Evolutionary conservation across 2,329 filamentous ascomycete genomes (phyloP).

Genomic region (Sarocladium kiliense): DNA sequence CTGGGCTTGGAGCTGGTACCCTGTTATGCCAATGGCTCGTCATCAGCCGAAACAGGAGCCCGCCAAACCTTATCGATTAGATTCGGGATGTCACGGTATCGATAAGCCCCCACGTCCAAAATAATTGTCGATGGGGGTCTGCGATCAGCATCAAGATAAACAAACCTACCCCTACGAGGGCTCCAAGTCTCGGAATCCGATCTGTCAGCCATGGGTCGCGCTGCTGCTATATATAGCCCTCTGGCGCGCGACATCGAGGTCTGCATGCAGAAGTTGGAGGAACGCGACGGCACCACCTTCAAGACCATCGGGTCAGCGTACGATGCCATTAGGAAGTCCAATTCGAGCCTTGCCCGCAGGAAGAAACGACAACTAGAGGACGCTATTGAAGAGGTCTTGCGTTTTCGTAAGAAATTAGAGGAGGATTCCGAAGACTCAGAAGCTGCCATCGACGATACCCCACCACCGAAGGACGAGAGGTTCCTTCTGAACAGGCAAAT

Average conservation of each 20-base stretch:
- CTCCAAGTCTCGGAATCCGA: too few species aligned
- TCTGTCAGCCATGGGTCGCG: conserved; percentile 22
- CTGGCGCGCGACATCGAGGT: conserved; percentile 73
- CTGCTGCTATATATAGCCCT: conserved; percentile 39
- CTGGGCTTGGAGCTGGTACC: not conserved
- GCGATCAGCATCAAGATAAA: too few species aligned
- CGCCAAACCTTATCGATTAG: too few species aligned
- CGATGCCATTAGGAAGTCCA: conserved; percentile 75
- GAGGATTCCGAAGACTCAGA: conserved; percentile 48
- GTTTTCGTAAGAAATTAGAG: conserved; percentile 61
- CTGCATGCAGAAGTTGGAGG: conserved; percentile 70
- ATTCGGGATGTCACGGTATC: not conserved
- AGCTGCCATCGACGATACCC: conserved; percentile 32
- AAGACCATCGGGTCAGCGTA: conserved; percentile 60
- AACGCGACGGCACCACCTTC: conserved; percentile 46
- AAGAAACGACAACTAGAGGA: conserved; percentile 80
- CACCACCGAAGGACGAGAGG: conserved; percentile 25
- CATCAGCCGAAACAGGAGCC: conserved; percentile 8
- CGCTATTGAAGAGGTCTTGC: conserved; percentile 76
- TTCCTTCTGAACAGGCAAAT: conserved; percentile 38
- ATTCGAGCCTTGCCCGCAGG: conserved; percentile 77
- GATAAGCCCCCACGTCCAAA: not conserved
- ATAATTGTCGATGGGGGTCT: not conserved
- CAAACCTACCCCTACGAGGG: too few species aligned
- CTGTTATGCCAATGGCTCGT: conserved; percentile 5